Conservation (phyloP, 2,329 filamentous ascomycete species). For the Fusarium phyllophilum region DNA sequence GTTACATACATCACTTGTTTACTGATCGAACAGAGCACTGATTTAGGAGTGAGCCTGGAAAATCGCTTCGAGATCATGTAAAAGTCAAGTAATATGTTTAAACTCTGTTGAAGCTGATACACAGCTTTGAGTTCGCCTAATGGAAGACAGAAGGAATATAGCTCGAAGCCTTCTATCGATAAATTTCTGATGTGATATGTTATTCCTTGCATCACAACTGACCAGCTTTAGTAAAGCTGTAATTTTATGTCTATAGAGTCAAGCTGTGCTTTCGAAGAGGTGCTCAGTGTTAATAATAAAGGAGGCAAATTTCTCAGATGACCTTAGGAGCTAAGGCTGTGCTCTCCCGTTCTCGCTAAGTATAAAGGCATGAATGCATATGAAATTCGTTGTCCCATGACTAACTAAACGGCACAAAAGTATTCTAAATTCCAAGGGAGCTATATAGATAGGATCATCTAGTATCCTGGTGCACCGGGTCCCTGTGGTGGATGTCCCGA, state of each 20-base stretch:
- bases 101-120: background rate
- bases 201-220: background rate
- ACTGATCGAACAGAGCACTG: background rate
- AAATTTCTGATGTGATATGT: background rate
- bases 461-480: conserved; percentile 1
- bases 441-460: background rate
- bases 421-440: background rate
- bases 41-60: background rate
- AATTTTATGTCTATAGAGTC: background rate
- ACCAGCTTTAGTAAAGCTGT: background rate
- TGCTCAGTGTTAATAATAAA: background rate
- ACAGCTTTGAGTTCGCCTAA: background rate
- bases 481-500: conserved; percentile 19
- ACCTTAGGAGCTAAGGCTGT: background rate
- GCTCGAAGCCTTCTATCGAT: background rate
- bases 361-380: background rate
- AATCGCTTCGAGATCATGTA: background rate
- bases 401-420: background rate
- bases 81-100: background rate
- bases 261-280: background rate
- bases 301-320: background rate
- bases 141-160: background rate
- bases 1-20: background rate
- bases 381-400: background rate
- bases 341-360: background rate